Base-by-base conservation (phyloP, 768 basidiomycete genomes). In the Trametes maxima region DNA sequence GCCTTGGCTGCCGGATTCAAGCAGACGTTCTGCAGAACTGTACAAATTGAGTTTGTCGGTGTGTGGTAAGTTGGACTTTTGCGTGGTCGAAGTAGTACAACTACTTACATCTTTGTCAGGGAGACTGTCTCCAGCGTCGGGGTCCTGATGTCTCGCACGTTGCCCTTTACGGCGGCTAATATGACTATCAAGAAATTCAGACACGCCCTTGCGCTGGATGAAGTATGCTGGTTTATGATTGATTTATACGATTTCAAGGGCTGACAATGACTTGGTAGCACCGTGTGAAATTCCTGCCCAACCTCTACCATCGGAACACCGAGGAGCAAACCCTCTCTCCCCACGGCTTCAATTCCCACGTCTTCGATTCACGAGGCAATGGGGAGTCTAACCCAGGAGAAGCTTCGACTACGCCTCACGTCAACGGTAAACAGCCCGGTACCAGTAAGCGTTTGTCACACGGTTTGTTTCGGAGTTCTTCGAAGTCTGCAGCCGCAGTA, bases 91-190 rank as follows among this genome's bases (percentile, higher is more conserved):
- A 8, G 11, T 2, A 28, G 39, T 12, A 4, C 6, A 17, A 37
- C n/a, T 24, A 47, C 17, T 28, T 28, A 13, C 2, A 8, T 33
- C 12, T 33, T 25, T 42, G 2, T 40, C 55, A 83, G 90, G 91
- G 91, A 94, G 60, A 94, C 91, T 0, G 90, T 94, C 3, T 78
- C 86, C 8, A 88, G 88, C 54, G 90, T 90, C 21, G 92, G 92
- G 0, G 65, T 88, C 0, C 58, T 93, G n/a, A 74, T 78, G 74
- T 76, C 80, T 2, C 78, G 81, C 10, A 80, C 77, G 1, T 75
- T 93, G 25, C 92, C 92, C 0, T 93, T 91, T 65, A 85, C 87
- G 0, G 77, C 78, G 46, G 78, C 81, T 17, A 89, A 91, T 67
- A 77, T 73, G 21, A 78, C 80, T 12, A 86, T 93, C 69, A 85